Evolutionary conservation across 305 asterid genomes (phyloP).

Genomic region (Fraxinus floribunda): DNA sequence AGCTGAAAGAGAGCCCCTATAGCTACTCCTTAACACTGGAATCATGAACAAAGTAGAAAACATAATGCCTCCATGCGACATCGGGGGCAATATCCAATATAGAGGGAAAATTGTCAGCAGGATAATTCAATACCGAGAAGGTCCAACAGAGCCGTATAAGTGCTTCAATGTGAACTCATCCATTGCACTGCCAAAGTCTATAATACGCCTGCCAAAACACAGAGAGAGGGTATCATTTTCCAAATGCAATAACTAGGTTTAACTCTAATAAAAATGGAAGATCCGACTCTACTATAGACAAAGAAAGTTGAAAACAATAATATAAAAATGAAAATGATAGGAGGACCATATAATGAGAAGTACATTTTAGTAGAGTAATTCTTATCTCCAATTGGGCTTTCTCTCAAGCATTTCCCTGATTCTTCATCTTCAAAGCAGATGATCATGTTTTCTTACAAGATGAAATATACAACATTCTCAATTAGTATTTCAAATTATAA

Average conservation of each 20-base stretch:
- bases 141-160: conserved; percentile 85
- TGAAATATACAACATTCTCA: conserved; percentile 21
- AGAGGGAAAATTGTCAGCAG: conserved; percentile 19
- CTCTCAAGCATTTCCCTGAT: conserved; percentile 80
- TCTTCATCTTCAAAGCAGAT: conserved; percentile 82
- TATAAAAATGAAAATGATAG: conserved; percentile 14
- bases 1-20: conserved; percentile 14
- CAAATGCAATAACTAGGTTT: neutral
- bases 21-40: neutral
- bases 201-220: conserved; percentile 70
- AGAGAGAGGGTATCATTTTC: conserved; percentile 20
- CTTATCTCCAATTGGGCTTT: conserved; percentile 55
- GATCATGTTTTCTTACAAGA: conserved; percentile 85
- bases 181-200: conserved; percentile 97
- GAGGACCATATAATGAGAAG: conserved; percentile 14
- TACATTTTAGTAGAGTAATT: conserved; percentile 80
- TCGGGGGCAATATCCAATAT: neutral
- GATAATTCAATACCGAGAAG: conserved; percentile 75
- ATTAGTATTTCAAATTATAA: conserved; percentile 25
- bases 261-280: neutral
- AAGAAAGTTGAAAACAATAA: neutral
- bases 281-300: neutral
- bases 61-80: conserved; percentile 8
- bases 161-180: conserved; percentile 88
- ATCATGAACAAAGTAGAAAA: neutral